A percentile compares a stretch with the other conserved stretches of the same genome.
Conservation (phyloP, 768 basidiomycete species). For the Lactarius psammicola region DNA sequence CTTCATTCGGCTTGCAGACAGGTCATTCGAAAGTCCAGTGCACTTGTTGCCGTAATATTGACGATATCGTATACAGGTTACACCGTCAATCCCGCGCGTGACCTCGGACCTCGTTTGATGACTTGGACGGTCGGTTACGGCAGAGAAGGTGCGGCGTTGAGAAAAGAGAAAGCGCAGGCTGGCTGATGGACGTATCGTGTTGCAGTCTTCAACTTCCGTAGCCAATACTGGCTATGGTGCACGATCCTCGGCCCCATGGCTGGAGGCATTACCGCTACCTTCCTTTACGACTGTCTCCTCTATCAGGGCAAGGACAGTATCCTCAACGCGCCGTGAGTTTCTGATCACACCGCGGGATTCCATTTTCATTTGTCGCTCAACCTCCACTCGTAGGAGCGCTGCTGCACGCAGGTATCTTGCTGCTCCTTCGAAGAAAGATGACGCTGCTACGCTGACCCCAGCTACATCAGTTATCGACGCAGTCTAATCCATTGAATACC, state of each 20-base stretch:
- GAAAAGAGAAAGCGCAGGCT: background rate
- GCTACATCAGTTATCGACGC: background rate
- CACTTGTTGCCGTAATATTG: background rate
- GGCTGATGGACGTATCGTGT: background rate
- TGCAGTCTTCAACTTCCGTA: conserved; percentile 42
- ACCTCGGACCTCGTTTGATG: conserved; percentile 64
- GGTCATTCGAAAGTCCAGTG: conserved; percentile 12
- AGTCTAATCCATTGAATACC: background rate
- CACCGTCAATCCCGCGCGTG: conserved; percentile 68
- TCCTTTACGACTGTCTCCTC: conserved; percentile 57
- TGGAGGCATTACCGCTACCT: conserved; percentile 52
- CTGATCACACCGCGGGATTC: background rate
- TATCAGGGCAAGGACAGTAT: conserved; percentile 54
- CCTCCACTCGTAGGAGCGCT: background rate
- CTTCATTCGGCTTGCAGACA: conserved; percentile 59
- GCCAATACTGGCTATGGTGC: conserved; percentile 75
- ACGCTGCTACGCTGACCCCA: background rate
- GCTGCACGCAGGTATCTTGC: conserved; percentile 8
- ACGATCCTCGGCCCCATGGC: conserved; percentile 56
- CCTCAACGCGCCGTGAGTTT: conserved; percentile 51
- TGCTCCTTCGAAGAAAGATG: background rate
- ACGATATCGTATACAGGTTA: conserved; percentile 39
- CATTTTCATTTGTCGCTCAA: background rate
- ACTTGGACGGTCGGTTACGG: conserved; percentile 73
- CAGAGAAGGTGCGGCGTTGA: conserved; percentile 36